Base-by-base conservation (phyloP, 108 stramenopile species). In the Pseudonitzschia pungens region DNA sequence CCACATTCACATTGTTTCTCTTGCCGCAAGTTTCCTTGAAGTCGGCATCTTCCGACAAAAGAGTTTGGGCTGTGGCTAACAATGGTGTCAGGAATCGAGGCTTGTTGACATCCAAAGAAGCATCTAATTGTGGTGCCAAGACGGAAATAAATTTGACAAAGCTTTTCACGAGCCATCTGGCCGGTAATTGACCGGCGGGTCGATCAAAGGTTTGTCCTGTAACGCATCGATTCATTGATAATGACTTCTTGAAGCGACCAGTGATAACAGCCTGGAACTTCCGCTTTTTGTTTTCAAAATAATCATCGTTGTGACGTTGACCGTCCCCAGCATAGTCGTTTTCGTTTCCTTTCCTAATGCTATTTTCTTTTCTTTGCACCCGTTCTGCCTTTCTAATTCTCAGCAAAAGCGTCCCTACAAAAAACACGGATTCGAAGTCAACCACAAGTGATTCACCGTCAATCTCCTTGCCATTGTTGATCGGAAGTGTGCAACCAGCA, bases 81-180 rank as follows among this genome's bases (percentile, higher is more conserved):
- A 91, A 74, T 15, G 90, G 90, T 41, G 80, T 75, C 52, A 91
- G 56, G 50, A 88, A 81, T 15, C 84, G 72, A 20, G 90, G 90
- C 60, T 75, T 45, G 32, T 80, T 69, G 22, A 77, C 82, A 60
- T 85, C 87, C 63, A 91, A 57, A 16, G 79, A 69, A 0, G 78
- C 82, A 60, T 88, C 86, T 65, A 88, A 74, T 33, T 85, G 87
- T 40, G 60, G 60, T 40, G 60, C 60, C 60, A 62, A 62, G 33
- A 62, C 40, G 36, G 60, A 62, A 27, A 87, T 65, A 11, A 88
- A 66, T 43, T 83, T 77, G 63, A 87, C 69, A 36, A 79, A 71
- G 20, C 72, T 48, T 18, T 68, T 77, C 1, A 87, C 71, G 8
- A 89, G 66, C 75, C 84, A 74, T 53, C 67, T 60, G 21, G 84